These are phyloP conservation scores for Oldenlandia corymbosa DNA, from an alignment of 257 asterid species.

Conservation along the genomic window DNA sequence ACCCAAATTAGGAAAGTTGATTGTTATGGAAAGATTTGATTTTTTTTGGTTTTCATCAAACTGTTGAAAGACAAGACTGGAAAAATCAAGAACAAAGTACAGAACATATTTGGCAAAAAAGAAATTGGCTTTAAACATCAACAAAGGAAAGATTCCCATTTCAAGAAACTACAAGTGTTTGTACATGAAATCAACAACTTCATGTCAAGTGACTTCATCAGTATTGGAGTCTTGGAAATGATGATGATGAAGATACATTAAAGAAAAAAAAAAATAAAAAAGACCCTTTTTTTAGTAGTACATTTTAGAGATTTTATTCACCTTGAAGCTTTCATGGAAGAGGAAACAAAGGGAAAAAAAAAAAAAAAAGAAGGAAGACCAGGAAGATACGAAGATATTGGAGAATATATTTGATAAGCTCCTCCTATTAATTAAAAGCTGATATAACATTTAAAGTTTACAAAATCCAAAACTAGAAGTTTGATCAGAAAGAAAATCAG, in stretches of 20 bases:
- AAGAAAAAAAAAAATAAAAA: too few relatives aligned
- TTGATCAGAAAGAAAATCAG: conserved; percentile 24
- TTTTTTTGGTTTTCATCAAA: conserved; percentile 19
- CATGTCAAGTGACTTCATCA: conserved; percentile 9
- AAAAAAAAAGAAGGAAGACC: background rate
- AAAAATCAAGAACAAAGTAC: conserved; percentile 32
- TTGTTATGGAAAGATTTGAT: conserved; percentile 39
- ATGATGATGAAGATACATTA: background rate
- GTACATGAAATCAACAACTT: conserved; percentile 28
- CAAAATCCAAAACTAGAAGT: conserved; percentile 17
- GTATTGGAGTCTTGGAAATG: background rate
- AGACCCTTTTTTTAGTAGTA: background rate
- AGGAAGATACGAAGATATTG: background rate
- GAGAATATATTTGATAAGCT: background rate
- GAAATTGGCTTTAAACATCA: conserved; percentile 16
- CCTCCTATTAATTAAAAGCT: background rate
- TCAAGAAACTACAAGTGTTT: conserved; percentile 22
- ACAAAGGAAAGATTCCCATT: conserved; percentile 28
- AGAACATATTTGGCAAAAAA: conserved; percentile 36
- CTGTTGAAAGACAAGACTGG: conserved; percentile 57
- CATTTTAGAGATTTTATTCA: too few relatives aligned
- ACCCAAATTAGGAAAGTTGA: conserved; percentile 52
- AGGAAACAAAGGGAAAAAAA: too few relatives aligned
- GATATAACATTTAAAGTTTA: conserved; percentile 1
- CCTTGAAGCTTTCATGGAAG: conserved; percentile 9